Evolutionary conservation across 441 rosid species (phyloP).

Genomic region (Erysimum cheiri): DNA sequence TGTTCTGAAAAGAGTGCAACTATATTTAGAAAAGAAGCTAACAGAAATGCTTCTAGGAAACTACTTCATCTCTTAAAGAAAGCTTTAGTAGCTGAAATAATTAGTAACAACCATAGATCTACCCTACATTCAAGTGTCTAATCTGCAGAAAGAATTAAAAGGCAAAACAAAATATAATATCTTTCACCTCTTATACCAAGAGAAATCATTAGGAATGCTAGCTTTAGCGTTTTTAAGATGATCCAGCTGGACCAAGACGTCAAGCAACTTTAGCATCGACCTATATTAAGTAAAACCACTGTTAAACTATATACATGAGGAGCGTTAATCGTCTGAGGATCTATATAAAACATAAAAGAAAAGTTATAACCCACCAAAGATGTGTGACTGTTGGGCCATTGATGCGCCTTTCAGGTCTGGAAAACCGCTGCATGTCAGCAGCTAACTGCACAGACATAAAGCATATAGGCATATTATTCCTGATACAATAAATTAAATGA

Average conservation of each 20-base stretch:
- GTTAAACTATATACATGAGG: constrained; percentile 25
- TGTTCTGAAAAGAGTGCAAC: constrained; percentile 64
- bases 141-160: constrained; percentile 18
- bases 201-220: constrained; percentile 99
- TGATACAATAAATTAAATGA: constrained; percentile 5
- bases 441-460: constrained; percentile 77
- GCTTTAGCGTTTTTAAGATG: constrained; percentile 99
- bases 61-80: constrained; percentile 7
- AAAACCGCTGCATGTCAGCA: constrained; percentile 99
- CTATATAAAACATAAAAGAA: constrained; percentile 18
- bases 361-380: constrained; percentile 67
- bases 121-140: constrained; percentile 6
- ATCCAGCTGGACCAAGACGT: constrained; percentile 97
- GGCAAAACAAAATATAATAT: constrained; percentile 10
- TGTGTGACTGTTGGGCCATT: constrained; percentile 98
- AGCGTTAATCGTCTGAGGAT: constrained; percentile 10
- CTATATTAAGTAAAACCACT: constrained; percentile 49
- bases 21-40: constrained; percentile 30
- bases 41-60: constrained; percentile 24
- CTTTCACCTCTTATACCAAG: constrained; percentile 97
- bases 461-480: constrained; percentile 32
- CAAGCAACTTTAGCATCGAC: constrained; percentile 98
- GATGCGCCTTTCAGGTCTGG: constrained; percentile 95
- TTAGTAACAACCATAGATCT: background rate
- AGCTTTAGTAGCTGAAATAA: constrained; percentile 7